phyloP scores from a whole-genome alignment of 352 stramenopile species.

The Phytophthora citrophthora region DNA sequence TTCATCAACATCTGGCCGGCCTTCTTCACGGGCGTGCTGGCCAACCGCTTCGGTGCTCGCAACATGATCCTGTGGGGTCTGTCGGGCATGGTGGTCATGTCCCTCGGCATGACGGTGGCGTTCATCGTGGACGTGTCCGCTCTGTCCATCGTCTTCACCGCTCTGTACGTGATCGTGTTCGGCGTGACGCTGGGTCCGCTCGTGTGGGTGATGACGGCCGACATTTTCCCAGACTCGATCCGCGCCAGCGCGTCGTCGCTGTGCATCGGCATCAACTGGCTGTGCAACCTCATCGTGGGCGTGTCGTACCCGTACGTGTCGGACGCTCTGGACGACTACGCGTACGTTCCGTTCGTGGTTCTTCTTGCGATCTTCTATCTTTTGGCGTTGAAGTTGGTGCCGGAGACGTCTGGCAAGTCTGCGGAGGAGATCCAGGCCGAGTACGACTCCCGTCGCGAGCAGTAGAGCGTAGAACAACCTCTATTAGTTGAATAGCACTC shows the following conservation, averaged over 20 bases:
- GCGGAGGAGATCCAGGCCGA: conserved; percentile 56
- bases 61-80: conserved; percentile 57
- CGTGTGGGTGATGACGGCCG: conserved; percentile 26
- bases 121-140: conserved; percentile 28
- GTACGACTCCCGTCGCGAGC: conserved; percentile 32
- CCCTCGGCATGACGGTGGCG: conserved; percentile 37
- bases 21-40: conserved; percentile 29
- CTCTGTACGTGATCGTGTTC: conserved; percentile 22
- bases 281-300: conserved; percentile 56
- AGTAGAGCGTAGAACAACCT: conserved; percentile 6
- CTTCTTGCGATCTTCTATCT: conserved; percentile 49
- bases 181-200: conserved; percentile 17
- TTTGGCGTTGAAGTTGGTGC: conserved; percentile 47
- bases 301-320: conserved; percentile 60
- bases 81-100: conserved; percentile 39
- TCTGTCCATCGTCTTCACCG: conserved; percentile 23
- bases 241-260: conserved; percentile 27
- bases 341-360: conserved; percentile 45
- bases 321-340: conserved; percentile 33
- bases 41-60: conserved; percentile 51
- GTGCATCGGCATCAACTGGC: conserved; percentile 55
- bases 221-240: conserved; percentile 28
- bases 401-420: conserved; percentile 65
- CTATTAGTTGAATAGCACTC: background rate
- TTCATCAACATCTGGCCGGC: conserved; percentile 34